Percentiles rank a stretch among this genome's conserved stretches.
Evolutionary conservation across 164 flowering plant species (phyloP).

Genomic region (Vitis rupestris): DNA sequence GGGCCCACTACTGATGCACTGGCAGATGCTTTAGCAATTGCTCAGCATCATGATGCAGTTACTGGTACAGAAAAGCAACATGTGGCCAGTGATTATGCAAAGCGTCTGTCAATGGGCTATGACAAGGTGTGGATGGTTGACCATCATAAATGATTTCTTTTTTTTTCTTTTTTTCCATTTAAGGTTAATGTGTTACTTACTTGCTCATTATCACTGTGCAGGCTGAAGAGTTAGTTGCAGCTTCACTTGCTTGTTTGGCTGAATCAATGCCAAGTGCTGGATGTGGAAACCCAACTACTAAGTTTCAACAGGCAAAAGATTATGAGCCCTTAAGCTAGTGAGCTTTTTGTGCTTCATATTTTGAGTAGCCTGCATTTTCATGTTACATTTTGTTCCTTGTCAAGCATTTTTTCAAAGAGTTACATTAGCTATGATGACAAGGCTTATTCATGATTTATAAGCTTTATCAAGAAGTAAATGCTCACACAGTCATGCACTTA

Average conservation of each 20-base stretch:
- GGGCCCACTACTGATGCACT: conserved; percentile 70
- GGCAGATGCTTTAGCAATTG: conserved; percentile 92
- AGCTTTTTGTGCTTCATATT: conserved; percentile 1
- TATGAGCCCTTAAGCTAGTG: conserved; percentile 7
- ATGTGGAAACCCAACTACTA: conserved; percentile 16
- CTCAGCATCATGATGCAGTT: conserved; percentile 99
- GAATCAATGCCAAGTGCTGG: conserved; percentile 15
- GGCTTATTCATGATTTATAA: too few species aligned
- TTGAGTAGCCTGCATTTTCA: background rate
- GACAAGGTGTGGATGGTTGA: conserved; percentile 45
- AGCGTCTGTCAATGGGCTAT: conserved; percentile 75
- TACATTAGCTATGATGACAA: background rate
- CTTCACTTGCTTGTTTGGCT: conserved; percentile 38
- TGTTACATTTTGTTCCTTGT: background rate
- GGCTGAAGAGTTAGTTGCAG: conserved; percentile 42
- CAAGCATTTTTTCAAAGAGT: background rate
- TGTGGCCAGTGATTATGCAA: conserved; percentile 92
- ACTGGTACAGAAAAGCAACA: conserved; percentile 92
- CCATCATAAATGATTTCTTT: background rate
- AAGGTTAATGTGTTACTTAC: background rate
- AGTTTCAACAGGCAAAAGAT: conserved; percentile 37
- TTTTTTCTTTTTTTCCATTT: background rate
- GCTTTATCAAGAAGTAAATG: too few species aligned
- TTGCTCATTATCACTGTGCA: conserved; percentile 13
- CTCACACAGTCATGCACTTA: too few species aligned